Conservation (phyloP, 352 stramenopile genomes). For the Globisporangium uncinulatum region DNA sequence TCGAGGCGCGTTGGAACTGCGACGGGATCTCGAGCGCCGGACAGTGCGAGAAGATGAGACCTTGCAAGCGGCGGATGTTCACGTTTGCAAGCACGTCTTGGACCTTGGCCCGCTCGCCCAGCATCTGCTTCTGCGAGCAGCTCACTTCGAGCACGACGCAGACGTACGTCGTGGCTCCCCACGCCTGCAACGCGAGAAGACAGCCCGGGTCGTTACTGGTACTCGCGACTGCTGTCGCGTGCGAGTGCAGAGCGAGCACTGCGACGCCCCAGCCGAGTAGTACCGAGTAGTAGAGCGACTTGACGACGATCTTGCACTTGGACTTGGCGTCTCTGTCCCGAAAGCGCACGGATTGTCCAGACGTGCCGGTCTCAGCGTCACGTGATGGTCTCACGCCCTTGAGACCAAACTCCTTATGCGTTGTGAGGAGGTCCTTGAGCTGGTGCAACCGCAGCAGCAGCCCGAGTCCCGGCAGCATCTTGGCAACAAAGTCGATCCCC, state of each 20-base stretch:
- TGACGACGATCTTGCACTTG: slow-evolving; percentile 1
- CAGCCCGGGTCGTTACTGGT: slow-evolving; percentile 5
- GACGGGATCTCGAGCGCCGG: slow-evolving; percentile 10
- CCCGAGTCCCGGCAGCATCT: slow-evolving; percentile 5
- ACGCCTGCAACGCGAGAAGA: slow-evolving; percentile 14
- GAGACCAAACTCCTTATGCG: slow-evolving; percentile 3
- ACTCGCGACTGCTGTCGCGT: slow-evolving; percentile 14
- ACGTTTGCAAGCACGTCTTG: neutral
- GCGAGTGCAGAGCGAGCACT: slow-evolving; percentile 5
- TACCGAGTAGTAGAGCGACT: slow-evolving; percentile 4
- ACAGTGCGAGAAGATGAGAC: slow-evolving; percentile 18
- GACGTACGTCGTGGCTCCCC: slow-evolving; percentile 14
- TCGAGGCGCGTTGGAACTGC: slow-evolving; percentile 9
- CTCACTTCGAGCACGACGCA: slow-evolving; percentile 8
- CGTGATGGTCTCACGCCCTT: neutral
- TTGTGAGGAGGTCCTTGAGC: slow-evolving; percentile 7
- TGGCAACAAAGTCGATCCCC: slow-evolving; percentile 7
- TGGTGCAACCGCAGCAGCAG: slow-evolving; percentile 8
- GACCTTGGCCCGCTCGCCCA: neutral
- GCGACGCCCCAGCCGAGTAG: slow-evolving; percentile 16
- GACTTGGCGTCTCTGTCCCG: neutral
- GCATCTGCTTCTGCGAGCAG: slow-evolving; percentile 4
- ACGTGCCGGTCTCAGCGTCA: neutral
- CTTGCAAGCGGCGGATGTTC: slow-evolving; percentile 3
- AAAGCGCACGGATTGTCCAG: neutral